Base-by-base conservation (phyloP, 106 monocot genomes). In the Phalaenopsis equestris region DNA sequence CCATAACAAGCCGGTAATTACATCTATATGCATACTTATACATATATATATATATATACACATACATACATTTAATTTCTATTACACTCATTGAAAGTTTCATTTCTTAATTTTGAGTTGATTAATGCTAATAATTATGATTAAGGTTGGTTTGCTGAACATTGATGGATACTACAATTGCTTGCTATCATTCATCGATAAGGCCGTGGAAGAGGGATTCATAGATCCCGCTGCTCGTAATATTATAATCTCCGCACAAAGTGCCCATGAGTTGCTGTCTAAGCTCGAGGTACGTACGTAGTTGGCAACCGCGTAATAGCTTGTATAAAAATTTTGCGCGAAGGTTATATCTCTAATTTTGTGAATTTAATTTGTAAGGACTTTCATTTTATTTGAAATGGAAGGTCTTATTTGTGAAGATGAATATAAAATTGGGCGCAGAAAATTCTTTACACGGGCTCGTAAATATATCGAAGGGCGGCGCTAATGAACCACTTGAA, bases 1-100 rank as follows among this genome's bases (percentile, higher is more conserved):
- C 79, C 95, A 95, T 80, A 86, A 77, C 76, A 95, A 95, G 72
- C 95, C 95, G 19, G 94, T 94, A 61, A 82, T 17, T 3, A 30
- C 30, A 30, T 30, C 0, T 30, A 30, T 30, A 30, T 30, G 0
- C 30, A 30, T 30, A 30, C 30, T 0, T 30, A 30, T 30, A 30
- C 30, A 30, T 30, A 30, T 30, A 30, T 30, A 30, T 30, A 30
- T 30, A 30, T 30, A 30, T 30, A 30, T 30, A 30, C 30, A 30
- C 30, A 30, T 0, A 30, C 30, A 30, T 30, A 30, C 30, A 30
- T 30, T 68, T 68, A 52, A 1, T 52, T 11, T 52, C 12, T 52
- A 14, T 52, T 14, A 52, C 52, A 14, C 1, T 52, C 52, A 52
- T 52, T 52, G 1, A 52, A 10, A 52, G 52, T 52, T 52, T 10